These are phyloP conservation scores for Penicillium sp. DNA, from an alignment of 2,329 filamentous ascomycete genomes.

Conservation along the genomic window DNA sequence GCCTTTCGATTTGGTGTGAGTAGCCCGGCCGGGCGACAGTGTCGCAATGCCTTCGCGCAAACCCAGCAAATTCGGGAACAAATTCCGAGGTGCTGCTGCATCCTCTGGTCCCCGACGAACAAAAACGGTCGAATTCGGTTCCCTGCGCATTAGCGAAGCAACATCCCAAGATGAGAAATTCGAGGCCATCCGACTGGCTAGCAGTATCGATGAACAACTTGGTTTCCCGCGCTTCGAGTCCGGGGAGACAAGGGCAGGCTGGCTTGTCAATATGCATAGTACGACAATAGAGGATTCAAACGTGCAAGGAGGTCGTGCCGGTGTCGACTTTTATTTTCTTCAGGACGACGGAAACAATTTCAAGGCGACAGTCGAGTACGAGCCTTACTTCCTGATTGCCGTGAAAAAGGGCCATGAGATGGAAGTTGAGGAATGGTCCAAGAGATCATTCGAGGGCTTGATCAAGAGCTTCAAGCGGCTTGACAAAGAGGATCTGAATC, in stretches of 20 bases:
- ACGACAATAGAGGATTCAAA: conserved; percentile 83
- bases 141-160: conserved; percentile 71
- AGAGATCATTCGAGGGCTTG: conserved; percentile 74
- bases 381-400: conserved; percentile 92
- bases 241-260: conserved; percentile 79
- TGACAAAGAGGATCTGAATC: conserved; percentile 88
- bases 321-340: conserved; percentile 96
- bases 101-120: conserved; percentile 54
- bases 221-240: conserved; percentile 91
- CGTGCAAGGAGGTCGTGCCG: conserved; percentile 77
- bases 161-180: conserved; percentile 92
- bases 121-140: conserved; percentile 77
- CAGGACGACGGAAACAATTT: conserved; percentile 85
- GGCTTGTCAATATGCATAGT: conserved; percentile 93
- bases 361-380: conserved; percentile 94
- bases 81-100: conserved; percentile 45
- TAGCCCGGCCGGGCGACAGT: conserved; percentile 25
- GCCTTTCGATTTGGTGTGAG: conserved; percentile 20
- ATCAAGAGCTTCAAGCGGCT: conserved; percentile 74
- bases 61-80: conserved; percentile 65
- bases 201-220: conserved; percentile 91
- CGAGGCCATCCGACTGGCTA: conserved; percentile 77
- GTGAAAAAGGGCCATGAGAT: conserved; percentile 83
- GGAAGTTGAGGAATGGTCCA: conserved; percentile 94
- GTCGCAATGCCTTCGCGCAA: conserved; percentile 49